Base-by-base conservation (phyloP, 2,329 filamentous ascomycete genomes). In the Aspergillus sp. region DNA sequence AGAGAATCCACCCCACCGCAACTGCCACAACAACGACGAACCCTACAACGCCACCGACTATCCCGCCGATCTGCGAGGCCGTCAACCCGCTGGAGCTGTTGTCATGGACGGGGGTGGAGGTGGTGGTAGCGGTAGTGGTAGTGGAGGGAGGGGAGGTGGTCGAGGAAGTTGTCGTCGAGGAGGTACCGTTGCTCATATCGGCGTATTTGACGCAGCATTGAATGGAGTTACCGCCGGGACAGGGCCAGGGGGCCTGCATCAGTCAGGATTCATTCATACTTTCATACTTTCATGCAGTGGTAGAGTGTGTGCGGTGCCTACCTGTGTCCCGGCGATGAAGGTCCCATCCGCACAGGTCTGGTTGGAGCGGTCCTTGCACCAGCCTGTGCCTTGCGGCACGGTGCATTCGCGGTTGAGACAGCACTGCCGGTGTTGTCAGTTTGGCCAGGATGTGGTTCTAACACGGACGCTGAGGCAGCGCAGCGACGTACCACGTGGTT, bases 41-140 rank as follows among this genome's bases (percentile, higher is more conserved):
- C 4, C 51, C 54, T 3, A 56, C 47, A 10, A 56, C 40, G 14
- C 54, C 54, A 4, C 54, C 54, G 8, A 52, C 51, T 35, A 56
- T 56, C 6, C 54, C 54, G 0, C 54, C 54, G 11, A 53, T 53
- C 48, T 54, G 52, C 8, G 49, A 41, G 8, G 30, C 24, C 1
- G 49, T 35, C 16, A 54, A 45, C 3, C 26, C 26, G 9, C 26
- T 30, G 6, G 26, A 30, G 1, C 33, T 33, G 4, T 22, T 33
- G 14, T 30, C 36, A 8, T 13, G 16, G 9, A 16, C 33, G 24
- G 32, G 4, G 2, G 49, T 26, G 11, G 49, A 20, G 1, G 49
- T 24, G 4, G 30, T 30, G 3, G 51, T 16, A 16, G 48, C n/a
- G 8, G 30, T 26, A 1, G 51, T 13, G 30, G 47, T 24, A 3